These are phyloP conservation scores for Rusavskia elegans DNA, from an alignment of 495 filamentous ascomycete genomes.

Conservation along the genomic window DNA sequence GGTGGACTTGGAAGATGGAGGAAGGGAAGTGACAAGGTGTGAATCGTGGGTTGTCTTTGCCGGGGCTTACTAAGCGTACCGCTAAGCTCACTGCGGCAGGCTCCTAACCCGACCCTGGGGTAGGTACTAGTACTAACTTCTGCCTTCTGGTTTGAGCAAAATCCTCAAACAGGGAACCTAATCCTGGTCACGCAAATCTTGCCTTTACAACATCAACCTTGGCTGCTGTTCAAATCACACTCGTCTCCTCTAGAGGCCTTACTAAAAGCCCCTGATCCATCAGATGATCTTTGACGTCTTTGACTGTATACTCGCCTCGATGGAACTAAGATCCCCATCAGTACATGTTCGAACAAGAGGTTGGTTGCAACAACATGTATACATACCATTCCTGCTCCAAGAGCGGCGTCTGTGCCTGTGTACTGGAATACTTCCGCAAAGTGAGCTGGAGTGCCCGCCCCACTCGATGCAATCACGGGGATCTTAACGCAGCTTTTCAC, in stretches of 20 bases:
- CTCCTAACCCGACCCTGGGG: no score
- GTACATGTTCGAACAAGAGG: background rate
- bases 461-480: slow-evolving; percentile 89
- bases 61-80: no score
- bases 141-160: no score
- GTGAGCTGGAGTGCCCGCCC: slow-evolving; percentile 76
- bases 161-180: no score
- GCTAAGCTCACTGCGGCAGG: no score
- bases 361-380: background rate
- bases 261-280: slow-evolving; percentile 56
- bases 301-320: slow-evolving; percentile 83
- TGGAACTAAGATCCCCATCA: slow-evolving; percentile 47
- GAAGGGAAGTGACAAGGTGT: no score
- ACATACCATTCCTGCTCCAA: slow-evolving; percentile 85
- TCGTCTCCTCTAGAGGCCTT: slow-evolving; percentile 47
- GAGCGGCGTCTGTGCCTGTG: slow-evolving; percentile 78
- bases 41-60: no score
- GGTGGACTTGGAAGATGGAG: no score
- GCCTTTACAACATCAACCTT: no score
- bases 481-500: slow-evolving; percentile 77
- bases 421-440: slow-evolving; percentile 80
- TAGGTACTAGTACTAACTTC: no score
- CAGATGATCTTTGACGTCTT: slow-evolving; percentile 79
- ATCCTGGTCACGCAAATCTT: no score
- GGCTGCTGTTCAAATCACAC: no score